Base-by-base conservation (phyloP, 73 alveolate species). In the Blepharisma stoltei region DNA sequence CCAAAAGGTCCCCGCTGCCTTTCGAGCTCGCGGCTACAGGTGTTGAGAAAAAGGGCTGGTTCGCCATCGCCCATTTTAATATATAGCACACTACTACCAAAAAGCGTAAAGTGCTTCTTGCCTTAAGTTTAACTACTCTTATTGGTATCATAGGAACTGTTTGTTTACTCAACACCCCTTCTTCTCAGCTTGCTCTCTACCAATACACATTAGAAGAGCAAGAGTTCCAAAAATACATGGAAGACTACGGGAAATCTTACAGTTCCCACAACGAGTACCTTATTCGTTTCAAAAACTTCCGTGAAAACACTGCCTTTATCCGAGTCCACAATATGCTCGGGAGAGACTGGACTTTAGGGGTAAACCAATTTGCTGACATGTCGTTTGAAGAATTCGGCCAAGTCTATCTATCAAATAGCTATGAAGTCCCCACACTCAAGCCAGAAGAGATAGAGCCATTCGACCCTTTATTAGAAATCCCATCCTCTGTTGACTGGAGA, bases 181-280 rank as follows among this genome's bases (percentile, higher is more conserved):
- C 41, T 32, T 32, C 41, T 32, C 41, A 32, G 3, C 41, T 32
- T 32, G 41, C 41, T 32, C 41, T 32, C 41, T 32, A 32, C 41
- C 41, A 32, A 32, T 32, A 32, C 41, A 32, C 41, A 32, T 32
- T 32, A 32, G 73, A 60, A 20, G 73, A 60, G 46, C 23, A n/a
- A 9, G 73, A 60, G 73, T 60, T 60, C 5, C 5, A 38, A 0
- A 38, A 60, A 60, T 60, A 18, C 45, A 60, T 60, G 73, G 23
- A 0, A 25, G 45, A 8, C 45, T 60, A 60, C 5, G 38, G 49
- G 14, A 89, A 81, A 73, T 60, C 86, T 9, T 89, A 89, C 85
- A 45, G 54, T 14, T 37, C 85, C 44, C 75, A 60, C 54, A 85
- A 60, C 23, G 95, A 89, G 67, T 85, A 46, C 82, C 77, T 81